A percentile compares a stretch with the other conserved stretches of the same genome.
These are phyloP conservation scores for Oryza brachyantha DNA, from an alignment of 176 grass and related monocot genomes.

Conservation along the genomic window DNA sequence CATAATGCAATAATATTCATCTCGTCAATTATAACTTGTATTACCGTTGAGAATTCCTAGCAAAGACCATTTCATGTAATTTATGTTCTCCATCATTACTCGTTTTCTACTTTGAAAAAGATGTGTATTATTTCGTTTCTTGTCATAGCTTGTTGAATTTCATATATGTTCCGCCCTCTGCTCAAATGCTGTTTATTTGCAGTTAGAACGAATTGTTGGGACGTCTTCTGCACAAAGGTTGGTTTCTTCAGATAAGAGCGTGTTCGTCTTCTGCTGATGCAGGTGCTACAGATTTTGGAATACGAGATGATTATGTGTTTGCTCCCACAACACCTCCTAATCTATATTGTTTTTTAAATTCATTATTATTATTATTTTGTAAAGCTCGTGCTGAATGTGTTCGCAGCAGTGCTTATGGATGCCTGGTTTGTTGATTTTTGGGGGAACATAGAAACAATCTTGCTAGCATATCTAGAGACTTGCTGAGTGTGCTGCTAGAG, in stretches of 20 bases:
- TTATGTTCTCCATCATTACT: neutral
- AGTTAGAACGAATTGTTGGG: conserved; percentile 81
- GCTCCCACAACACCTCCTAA: neutral
- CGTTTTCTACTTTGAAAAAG: neutral
- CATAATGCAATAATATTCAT: neutral
- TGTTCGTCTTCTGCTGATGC: conserved; percentile 69
- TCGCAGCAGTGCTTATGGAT: neutral
- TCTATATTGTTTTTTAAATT: neutral
- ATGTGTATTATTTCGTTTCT: neutral
- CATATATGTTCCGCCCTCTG: neutral
- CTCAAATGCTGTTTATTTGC: conserved; percentile 26
- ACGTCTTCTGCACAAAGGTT: conserved; percentile 57
- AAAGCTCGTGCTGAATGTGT: neutral
- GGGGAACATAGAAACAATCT: neutral
- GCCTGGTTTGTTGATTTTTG: neutral
- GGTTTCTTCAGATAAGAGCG: conserved; percentile 70
- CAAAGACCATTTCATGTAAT: neutral
- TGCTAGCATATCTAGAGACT: too few relatives aligned
- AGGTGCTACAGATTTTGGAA: neutral
- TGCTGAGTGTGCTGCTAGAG: too few relatives aligned
- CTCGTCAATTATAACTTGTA: neutral
- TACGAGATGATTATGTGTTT: neutral
- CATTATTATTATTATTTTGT: neutral
- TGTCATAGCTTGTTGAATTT: neutral
- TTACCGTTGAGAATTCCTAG: neutral